Percentiles rank a stretch among this genome's conserved stretches.
Conservation (phyloP, 1,284 basidiomycete species). For the Ceratobasidium sp. region DNA sequence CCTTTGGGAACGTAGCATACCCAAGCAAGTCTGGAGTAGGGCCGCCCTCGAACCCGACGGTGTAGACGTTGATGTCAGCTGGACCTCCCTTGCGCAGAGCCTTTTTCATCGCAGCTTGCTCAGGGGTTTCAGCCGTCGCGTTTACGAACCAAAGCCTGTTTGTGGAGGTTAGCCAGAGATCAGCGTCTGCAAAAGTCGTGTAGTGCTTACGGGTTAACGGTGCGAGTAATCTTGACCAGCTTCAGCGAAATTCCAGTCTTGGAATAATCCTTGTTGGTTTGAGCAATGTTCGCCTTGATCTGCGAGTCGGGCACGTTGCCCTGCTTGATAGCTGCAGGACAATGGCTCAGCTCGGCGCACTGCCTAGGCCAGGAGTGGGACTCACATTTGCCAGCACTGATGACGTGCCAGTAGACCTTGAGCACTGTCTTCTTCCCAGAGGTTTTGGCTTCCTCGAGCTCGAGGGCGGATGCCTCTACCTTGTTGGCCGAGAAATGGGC, state of each 20-base stretch:
- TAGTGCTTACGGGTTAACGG: background rate
- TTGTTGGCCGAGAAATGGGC: constrained; percentile 24
- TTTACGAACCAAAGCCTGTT: constrained; percentile 27
- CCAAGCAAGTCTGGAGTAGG: constrained; percentile 20
- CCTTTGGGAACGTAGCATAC: constrained; percentile 30
- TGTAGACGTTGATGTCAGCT: constrained; percentile 39
- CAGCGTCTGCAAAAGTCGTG: background rate
- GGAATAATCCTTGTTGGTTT: constrained; percentile 31
- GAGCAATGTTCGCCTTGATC: constrained; percentile 11
- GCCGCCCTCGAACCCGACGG: constrained; percentile 18
- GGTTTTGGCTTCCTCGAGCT: constrained; percentile 7
- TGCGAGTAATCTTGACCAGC: background rate
- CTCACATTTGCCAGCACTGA: constrained; percentile 28
- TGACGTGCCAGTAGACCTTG: constrained; percentile 36
- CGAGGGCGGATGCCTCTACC: constrained; percentile 2
- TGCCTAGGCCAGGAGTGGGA: background rate
- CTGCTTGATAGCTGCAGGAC: background rate
- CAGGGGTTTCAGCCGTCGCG: constrained; percentile 9
- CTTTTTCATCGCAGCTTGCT: constrained; percentile 28
- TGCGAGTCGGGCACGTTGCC: constrained; percentile 19
- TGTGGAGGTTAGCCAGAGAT: background rate
- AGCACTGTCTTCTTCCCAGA: constrained; percentile 10
- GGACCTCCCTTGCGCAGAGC: constrained; percentile 34
- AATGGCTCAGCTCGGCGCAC: background rate
- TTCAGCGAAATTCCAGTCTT: constrained; percentile 24